Evolutionary conservation across 768 basidiomycete genomes (phyloP), one percentile per base, ranked within the genome.

Genomic region (Leucosporidium scottii): DNA sequence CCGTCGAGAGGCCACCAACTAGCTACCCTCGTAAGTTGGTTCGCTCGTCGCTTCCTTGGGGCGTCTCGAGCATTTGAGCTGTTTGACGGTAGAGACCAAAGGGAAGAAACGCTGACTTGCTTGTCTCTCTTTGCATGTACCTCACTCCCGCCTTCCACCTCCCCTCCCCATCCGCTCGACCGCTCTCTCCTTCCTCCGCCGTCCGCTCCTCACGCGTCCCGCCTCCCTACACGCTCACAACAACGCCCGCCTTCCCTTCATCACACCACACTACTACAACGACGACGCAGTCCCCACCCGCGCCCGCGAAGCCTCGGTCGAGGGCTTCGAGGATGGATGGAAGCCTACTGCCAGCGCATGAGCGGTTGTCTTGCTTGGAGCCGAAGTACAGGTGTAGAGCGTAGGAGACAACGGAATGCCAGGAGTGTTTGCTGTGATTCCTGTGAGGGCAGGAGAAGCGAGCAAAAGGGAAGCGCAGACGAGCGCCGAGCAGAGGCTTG

Each of bases 311-410:
- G 21, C 66, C 36, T 57, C 65, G 23, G 51, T 72, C 3, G 34
- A 61, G n/a, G 75, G 75, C 50, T 76, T 70, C 72, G 75, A 76
- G 55, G 75, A 76, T 61, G 68, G 66, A n/a, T 73, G 71, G 68
- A 64, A 65, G 64, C 64, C 69, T 10, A 34, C 34, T 34, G n/a
- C 59, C 27, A 49, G 59, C 30, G 68, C 66, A 59, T 69, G n/a
- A 58, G 64, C 44, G 9, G 58, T 3, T 6, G 48, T 13, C 8
- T 15, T 13, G n/a, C 44, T 27, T 9, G 20, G 60, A 18, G 51
- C 48, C 28, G 23, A 12, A 27, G 21, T 5, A 50, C 7, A 7
- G 21, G 7, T 50, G 49, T 17, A 50, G 34, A 36, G 34, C 34
- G 34, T 36, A 36, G 34, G n/a, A n/a, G n/a, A n/a, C n/a, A n/a